Evolutionary conservation across 257 asterid species (phyloP).

Genomic region (Rubia yunnanensis): DNA sequence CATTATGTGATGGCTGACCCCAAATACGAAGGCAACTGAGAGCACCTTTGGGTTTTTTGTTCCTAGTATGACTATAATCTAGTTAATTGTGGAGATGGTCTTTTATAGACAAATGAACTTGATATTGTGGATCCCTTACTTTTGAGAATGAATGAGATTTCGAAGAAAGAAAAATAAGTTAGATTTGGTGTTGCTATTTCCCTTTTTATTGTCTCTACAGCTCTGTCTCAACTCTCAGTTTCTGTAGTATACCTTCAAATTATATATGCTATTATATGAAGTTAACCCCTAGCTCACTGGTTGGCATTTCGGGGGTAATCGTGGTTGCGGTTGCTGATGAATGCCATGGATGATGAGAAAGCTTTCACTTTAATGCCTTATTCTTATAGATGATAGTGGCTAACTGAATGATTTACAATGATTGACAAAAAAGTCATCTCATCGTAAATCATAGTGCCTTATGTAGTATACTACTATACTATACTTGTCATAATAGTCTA

Average conservation of each 20-base stretch:
- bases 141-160: constrained; percentile 14
- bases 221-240: neutral
- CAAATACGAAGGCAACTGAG: constrained; percentile 76
- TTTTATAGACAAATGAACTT: constrained; percentile 16
- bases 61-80: constrained; percentile 16
- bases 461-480: neutral
- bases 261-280: neutral
- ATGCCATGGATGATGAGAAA: neutral
- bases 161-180: constrained; percentile 1
- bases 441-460: neutral
- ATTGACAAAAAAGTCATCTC: neutral
- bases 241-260: neutral
- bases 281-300: neutral
- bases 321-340: neutral
- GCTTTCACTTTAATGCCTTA: too few species aligned
- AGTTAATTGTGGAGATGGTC: constrained; percentile 21
- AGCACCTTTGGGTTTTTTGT: constrained; percentile 14
- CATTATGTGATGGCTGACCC: constrained; percentile 93
- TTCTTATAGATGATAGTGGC: neutral
- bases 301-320: neutral
- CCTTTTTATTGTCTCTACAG: constrained; percentile 10
- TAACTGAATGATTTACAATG: neutral
- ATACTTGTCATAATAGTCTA: neutral
- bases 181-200: neutral
- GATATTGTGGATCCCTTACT: constrained; percentile 16